Evolutionary conservation across 2,329 filamentous ascomycete species (phyloP).

Genomic region (Nemania serpens): DNA sequence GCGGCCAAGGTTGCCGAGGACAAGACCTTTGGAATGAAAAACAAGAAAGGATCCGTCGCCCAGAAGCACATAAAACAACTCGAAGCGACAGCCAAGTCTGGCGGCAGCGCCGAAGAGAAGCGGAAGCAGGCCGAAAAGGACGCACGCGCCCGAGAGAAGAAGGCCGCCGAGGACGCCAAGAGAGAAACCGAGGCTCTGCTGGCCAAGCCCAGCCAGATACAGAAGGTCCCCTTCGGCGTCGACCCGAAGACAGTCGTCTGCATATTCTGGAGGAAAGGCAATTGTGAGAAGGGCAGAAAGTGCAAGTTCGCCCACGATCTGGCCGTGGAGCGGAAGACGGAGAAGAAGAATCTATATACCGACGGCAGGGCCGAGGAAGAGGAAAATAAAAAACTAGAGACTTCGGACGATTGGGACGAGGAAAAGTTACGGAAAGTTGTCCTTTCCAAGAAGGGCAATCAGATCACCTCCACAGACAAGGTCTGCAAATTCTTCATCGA

Average conservation of each 20-base stretch:
- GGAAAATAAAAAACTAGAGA: constrained; percentile 84
- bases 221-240: constrained; percentile 97
- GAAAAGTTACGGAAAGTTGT: constrained; percentile 92
- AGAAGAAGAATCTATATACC: constrained; percentile 90
- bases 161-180: constrained; percentile 82
- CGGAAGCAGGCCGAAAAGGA: constrained; percentile 71
- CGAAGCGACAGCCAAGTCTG: constrained; percentile 70
- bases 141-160: constrained; percentile 82
- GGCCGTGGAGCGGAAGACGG: constrained; percentile 84
- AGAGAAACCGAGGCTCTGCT: constrained; percentile 81
- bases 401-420: constrained; percentile 96
- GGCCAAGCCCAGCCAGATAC: constrained; percentile 90
- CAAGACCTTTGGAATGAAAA: constrained; percentile 99
- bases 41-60: constrained; percentile 92
- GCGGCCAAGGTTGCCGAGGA: constrained; percentile 76
- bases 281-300: constrained; percentile 95
- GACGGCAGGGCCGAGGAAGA: constrained; percentile 77
- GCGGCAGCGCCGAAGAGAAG: constrained; percentile 87
- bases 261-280: constrained; percentile 95
- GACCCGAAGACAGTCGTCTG: constrained; percentile 98
- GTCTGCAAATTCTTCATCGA: constrained; percentile 99
- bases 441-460: constrained; percentile 95
- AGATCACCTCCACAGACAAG: constrained; percentile 92
- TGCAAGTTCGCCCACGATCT: constrained; percentile 98
- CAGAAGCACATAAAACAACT: constrained; percentile 91